Base-by-base conservation (phyloP, 176 grass and related monocot species). In the Coix lacrymajobi region DNA sequence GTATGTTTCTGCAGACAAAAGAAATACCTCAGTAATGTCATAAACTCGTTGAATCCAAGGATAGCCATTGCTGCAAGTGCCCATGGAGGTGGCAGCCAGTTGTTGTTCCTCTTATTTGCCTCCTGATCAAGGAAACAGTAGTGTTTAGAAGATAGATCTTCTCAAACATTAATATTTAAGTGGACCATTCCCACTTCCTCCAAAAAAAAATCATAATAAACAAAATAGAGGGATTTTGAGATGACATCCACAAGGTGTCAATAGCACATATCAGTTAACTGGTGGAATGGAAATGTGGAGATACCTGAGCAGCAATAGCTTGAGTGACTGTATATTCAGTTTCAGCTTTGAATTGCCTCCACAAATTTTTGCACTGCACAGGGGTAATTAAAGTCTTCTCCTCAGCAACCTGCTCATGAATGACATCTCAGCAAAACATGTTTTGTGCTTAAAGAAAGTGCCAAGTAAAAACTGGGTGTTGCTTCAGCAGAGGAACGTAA, bases 21-120 rank as follows among this genome's bases (percentile, higher is more conserved):
- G 26, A 78, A 61, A 84, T 87, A 99, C 97, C 89, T 96, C 83
- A 99, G 75, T 75, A 99, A 89, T 66, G 91, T 90, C 97, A 99
- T 99, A 46, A 99, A 94, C 82, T 99, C 97, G 13, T 99, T 99
- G 87, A 99, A 99, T 52, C 96, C 96, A 83, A 99, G 89, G 28
- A 99, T 68, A 51, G 79, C 72, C 79, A 99, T 96, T 66, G 96
- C 96, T 45, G 87, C 96, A 67, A 99, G 92, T 39, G 96, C 96
- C 96, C 96, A 99, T 71, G 96, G 96, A 90, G 93, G 96, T 66
- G 96, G 96, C 43, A 99, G 33, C 93, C 91, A 90, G 85, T 92
- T 99, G 83, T 99, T 99, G 80, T 99, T 99, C 66, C 87, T 90
- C 85, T 96, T 99, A 71, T 99, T 87, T 83, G 96, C 96, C 89